phyloP scores from a whole-genome alignment of 108 stramenopile species.

The Nannochloropsis oceanica region DNA sequence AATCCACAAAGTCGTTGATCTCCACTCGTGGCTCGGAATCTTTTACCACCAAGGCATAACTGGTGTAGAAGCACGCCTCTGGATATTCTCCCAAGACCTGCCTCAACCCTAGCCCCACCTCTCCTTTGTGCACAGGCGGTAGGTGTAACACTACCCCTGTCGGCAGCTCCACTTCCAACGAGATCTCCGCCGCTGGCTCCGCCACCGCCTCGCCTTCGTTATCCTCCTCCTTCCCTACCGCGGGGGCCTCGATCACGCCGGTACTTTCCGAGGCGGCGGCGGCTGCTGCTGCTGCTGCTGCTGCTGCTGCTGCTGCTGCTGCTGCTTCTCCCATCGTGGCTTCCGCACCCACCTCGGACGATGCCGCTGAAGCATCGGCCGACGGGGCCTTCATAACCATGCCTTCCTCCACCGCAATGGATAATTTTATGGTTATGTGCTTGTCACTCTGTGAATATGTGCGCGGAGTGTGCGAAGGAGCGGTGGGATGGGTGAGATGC shows the following conservation, averaged over 20 bases:
- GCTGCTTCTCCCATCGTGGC: too few relatives aligned
- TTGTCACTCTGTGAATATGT: too few relatives aligned
- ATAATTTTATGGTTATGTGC: too few relatives aligned
- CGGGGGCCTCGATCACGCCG: not conserved
- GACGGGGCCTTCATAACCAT: too few relatives aligned
- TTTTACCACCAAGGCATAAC: conserved; percentile 21
- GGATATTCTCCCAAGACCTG: conserved; percentile 33
- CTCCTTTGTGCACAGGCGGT: conserved; percentile 18
- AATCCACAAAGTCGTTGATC: conserved; percentile 25
- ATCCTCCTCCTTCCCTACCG: not conserved
- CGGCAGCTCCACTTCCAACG: not conserved
- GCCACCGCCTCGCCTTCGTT: not conserved
- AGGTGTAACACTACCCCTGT: conserved; percentile 4
- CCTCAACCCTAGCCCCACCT: conserved; percentile 27
- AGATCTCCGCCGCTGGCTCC: not conserved
- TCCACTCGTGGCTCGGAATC: not conserved
- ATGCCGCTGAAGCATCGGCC: too few relatives aligned
- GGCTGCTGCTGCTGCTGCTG: not conserved
- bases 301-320: not conserved
- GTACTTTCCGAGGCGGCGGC: not conserved
- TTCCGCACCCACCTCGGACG: too few relatives aligned
- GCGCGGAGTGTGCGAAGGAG: too few relatives aligned
- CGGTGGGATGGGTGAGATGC: too few relatives aligned
- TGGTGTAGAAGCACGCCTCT: conserved; percentile 33
- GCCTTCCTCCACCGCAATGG: too few relatives aligned